Base-by-base conservation (phyloP, 768 basidiomycete species). In the Tricholoma furcatifolium region DNA sequence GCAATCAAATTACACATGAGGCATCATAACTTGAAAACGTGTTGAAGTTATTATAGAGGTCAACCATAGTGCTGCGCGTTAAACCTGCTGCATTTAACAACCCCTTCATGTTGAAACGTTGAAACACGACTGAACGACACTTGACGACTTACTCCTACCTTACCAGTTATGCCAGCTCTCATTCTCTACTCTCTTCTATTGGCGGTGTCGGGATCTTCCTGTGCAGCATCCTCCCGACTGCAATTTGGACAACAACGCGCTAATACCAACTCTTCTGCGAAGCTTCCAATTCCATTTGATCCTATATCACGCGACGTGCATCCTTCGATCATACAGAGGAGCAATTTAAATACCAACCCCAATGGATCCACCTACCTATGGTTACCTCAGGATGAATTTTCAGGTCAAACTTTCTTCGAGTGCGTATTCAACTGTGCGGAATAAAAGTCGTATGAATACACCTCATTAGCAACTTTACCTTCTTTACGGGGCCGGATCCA, bases 361-460 rank as follows among this genome's bases (percentile, higher is more conserved):
- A 72, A 83, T 54, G 79, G 75, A 15, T 71, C 80, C 4, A 74
- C 67, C 6, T 83, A 80, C 58, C 62, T 88, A 6, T 91, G 88
- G 88, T 69, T 87, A 12, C 78, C 80, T 10, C 64, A 87, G 67
- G 87, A 88, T 62, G 80, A 78, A 4, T 89, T 85, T 62, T 74
- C 78, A 40, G 88, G 88, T 12, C 58, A 74, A 48, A 79, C 71
- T 0, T 91, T 91, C 67, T 90, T 88, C 63, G 79, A 88, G 88
- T 89, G 74, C 67, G 66, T 66, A 3, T n/a, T 43, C 36, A 34
- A 53, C 20, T 34, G 44, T n/a, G n/a, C n/a, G 53, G 7, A 15
- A 31, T n/a, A 32, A n/a, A 31, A 31, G 4, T 23, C 23, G 30
- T 43, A 46, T 47, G 55, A 41, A 51, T 10, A 31, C 42, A 50